Base-by-base conservation (phyloP, 1,139 yeast species). In the Trichomonascaceae sp. region DNA sequence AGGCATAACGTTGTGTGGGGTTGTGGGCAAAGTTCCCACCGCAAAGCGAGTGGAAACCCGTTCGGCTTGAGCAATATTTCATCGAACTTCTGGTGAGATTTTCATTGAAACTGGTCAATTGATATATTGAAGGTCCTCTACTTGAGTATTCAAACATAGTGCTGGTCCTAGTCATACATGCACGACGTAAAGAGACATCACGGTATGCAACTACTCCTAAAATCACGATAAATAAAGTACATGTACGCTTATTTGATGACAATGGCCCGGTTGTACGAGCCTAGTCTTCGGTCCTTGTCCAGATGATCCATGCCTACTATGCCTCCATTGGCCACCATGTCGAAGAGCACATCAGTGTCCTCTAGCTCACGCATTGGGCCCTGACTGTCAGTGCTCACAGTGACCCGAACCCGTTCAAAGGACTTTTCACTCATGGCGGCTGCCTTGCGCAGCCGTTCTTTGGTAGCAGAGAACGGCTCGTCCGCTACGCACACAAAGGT, bases 261-360 rank as follows among this genome's bases (percentile, higher is more conserved):
- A 20, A 20, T 20, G 11, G 23, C 23, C 23, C 11, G 23, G 11
- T 20, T 20, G 11, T 20, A 20, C 11, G 9, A 6, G n/a, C n/a
- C n/a, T n/a, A n/a, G n/a, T 8, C 23, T 6, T 20, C 23, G 6
- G 11, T 20, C 11, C 48, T 92, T 70, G 54, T 84, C 95, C 5
- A 89, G 82, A 51, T 82, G 94, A 50, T 89, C 95, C 52, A 89
- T 64, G 16, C 87, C 93, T 37, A 89, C 60, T 22, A 64, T 65
- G 39, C 68, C 71, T 26, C 64, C 60, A 18, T 64, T 64, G 11
- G 66, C 62, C 40, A 78, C 55, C 35, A 69, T 69, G 35, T 75
- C 74, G 52, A 63, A 79, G 20, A 85, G 59, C 11, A 67, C 61
- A 16, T 64, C 43, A n/a, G 44, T 48, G 11, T 48, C 69, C 13